Percentiles rank a stretch among this genome's conserved stretches.
Evolutionary conservation across 2,329 filamentous ascomycete species (phyloP).

Genomic region (Diaporthe ampelina): DNA sequence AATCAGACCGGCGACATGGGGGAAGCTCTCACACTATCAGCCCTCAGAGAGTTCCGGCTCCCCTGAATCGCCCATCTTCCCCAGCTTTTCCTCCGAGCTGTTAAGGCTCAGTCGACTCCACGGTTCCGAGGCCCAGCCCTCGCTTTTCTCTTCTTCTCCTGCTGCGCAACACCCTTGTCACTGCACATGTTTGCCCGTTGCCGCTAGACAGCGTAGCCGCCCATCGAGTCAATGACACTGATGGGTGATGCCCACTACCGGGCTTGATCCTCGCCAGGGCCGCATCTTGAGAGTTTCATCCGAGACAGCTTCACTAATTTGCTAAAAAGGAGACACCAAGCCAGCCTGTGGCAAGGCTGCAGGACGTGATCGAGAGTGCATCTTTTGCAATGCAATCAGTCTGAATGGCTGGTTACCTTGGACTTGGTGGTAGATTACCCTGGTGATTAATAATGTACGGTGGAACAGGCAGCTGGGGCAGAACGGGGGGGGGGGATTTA

Average conservation of each 20-base stretch:
- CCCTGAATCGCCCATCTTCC: constrained; percentile 25
- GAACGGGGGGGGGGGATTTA: background rate
- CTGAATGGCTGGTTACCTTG: background rate
- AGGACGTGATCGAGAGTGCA: background rate
- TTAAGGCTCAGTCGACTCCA: constrained; percentile 22
- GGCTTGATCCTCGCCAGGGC: constrained; percentile 25
- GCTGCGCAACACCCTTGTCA: background rate
- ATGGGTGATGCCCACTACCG: background rate
- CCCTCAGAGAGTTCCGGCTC: constrained; percentile 32
- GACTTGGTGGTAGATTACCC: background rate
- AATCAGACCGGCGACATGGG: constrained; percentile 47
- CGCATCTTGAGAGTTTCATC: constrained; percentile 27
- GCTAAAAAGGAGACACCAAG: background rate
- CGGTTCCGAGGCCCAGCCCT: constrained; percentile 20
- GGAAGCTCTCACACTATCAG: constrained; percentile 43
- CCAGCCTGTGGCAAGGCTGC: background rate
- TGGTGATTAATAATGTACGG: background rate
- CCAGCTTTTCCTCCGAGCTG: constrained; percentile 31
- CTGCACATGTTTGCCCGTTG: background rate
- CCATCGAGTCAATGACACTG: background rate
- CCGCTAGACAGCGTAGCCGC: constrained; percentile 10
- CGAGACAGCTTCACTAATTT: background rate
- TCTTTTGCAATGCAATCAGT: background rate
- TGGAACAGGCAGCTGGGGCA: background rate
- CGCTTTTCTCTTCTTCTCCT: background rate